Percentiles rank a stretch among this genome's conserved stretches.
These are phyloP conservation scores for Helianthus tuberosus DNA, from an alignment of 129 eudicot genomes.

Conservation along the genomic window DNA sequence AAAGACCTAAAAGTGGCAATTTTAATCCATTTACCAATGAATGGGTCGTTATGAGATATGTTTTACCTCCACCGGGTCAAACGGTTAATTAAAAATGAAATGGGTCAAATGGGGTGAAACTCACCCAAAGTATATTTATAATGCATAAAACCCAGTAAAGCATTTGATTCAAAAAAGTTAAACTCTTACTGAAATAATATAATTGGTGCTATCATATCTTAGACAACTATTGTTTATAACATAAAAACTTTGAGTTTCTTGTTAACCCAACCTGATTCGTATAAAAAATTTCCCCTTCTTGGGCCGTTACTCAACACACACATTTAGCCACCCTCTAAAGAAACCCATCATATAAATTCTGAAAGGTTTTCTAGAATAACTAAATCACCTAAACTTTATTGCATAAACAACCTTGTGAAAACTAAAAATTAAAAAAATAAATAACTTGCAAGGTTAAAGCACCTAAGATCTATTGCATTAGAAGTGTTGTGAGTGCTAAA, in stretches of 20 bases:
- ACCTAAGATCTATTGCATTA: background rate
- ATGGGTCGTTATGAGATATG: too few relatives aligned
- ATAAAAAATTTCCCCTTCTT: background rate
- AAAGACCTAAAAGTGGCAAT: background rate
- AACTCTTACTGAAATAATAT: background rate
- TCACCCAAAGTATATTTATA: background rate
- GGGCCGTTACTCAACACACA: background rate
- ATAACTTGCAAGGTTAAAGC: background rate
- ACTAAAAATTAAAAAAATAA: background rate
- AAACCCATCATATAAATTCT: background rate
- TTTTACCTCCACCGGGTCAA: too few relatives aligned
- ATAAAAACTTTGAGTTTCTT: background rate
- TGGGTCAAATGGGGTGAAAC: background rate
- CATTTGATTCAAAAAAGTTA: background rate
- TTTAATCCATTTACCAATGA: too few relatives aligned
- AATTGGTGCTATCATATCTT: background rate
- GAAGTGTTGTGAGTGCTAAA: background rate
- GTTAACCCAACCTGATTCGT: background rate
- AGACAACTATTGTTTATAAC: background rate
- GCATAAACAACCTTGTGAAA: background rate
- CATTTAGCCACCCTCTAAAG: slow-evolving; percentile 6
- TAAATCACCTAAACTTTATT: background rate
- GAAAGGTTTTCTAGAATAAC: background rate
- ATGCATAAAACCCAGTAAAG: background rate
- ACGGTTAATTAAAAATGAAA: background rate